Percentiles rank a stretch among this genome's conserved stretches.
Evolutionary conservation across 441 rosid species (phyloP).

Genomic region (Adansonia gregorii): DNA sequence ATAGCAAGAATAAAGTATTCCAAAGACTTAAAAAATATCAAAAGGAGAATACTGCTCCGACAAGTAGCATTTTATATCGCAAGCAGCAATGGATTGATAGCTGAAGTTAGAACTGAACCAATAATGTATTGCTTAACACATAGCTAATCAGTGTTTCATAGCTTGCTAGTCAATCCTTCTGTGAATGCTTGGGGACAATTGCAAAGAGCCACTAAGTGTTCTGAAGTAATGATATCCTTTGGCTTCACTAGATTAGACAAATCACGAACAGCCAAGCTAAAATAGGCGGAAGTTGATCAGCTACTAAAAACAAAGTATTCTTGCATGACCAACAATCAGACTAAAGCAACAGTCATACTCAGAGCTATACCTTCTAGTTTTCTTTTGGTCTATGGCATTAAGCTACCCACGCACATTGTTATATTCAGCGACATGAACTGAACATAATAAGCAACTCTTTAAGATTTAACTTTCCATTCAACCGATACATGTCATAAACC

Average conservation of each 20-base stretch:
- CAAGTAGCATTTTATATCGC: conserved; percentile 16
- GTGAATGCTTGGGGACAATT: conserved; percentile 84
- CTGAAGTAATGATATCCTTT: conserved; percentile 79
- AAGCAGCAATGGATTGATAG: not conserved
- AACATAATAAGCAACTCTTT: conserved; percentile 23
- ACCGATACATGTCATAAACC: not conserved
- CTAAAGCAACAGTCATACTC: conserved; percentile 36
- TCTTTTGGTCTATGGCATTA: conserved; percentile 89
- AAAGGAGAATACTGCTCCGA: conserved; percentile 1
- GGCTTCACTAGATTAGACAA: conserved; percentile 88
- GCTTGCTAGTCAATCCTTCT: conserved; percentile 89
- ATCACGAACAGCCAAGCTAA: conserved; percentile 99
- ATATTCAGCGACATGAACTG: conserved; percentile 95
- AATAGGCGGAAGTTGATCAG: conserved; percentile 34
- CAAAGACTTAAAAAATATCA: conserved; percentile 12
- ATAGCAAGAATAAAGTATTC: conserved; percentile 16
- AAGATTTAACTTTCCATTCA: not conserved
- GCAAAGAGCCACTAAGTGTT: conserved; percentile 86
- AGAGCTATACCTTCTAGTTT: conserved; percentile 65
- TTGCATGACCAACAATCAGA: not conserved
- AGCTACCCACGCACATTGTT: conserved; percentile 89
- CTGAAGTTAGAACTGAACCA: conserved; percentile 1
- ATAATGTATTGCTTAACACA: conserved; percentile 64
- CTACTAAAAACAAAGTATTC: conserved; percentile 16
- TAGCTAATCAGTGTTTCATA: conserved; percentile 85